phyloP scores from a whole-genome alignment of 352 stramenopile species.

The Globisporangium spinosum region DNA sequence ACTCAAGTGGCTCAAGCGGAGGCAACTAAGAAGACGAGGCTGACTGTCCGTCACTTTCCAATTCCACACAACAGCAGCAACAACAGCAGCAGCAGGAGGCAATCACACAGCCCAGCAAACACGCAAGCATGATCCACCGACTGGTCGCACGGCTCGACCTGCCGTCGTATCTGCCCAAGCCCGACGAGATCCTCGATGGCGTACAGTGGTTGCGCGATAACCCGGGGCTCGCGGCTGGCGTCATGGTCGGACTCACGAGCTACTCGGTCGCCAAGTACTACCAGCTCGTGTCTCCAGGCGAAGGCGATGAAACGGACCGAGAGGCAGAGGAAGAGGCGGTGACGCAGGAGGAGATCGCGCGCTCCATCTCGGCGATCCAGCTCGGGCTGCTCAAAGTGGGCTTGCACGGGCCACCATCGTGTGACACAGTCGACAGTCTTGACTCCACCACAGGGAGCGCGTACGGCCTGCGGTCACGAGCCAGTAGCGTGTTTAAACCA shows the following conservation, averaged over 20 bases:
- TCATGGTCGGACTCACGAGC: conserved; percentile 63
- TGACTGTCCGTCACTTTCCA: conserved; percentile 8
- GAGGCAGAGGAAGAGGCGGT: conserved; percentile 29
- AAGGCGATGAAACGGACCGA: conserved; percentile 21
- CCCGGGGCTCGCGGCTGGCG: conserved; percentile 51
- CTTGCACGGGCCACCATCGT: conserved; percentile 16
- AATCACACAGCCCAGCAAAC: neutral
- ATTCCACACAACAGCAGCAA: neutral
- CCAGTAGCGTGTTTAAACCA: conserved; percentile 42
- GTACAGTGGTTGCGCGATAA: conserved; percentile 70
- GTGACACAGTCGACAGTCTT: conserved; percentile 28
- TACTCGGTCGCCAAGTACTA: conserved; percentile 73
- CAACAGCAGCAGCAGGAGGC: neutral
- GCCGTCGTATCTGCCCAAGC: conserved; percentile 61
- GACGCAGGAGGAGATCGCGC: conserved; percentile 45
- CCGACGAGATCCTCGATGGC: conserved; percentile 54
- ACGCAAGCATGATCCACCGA: conserved; percentile 25
- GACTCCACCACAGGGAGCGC: conserved; percentile 29
- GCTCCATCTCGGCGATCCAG: conserved; percentile 45
- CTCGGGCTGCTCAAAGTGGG: conserved; percentile 35
- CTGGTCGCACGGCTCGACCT: conserved; percentile 42
- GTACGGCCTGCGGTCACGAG: conserved; percentile 28
- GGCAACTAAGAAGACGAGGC: conserved; percentile 1
- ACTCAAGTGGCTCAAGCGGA: neutral
- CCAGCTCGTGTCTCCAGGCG: conserved; percentile 25